Conservation (phyloP, 148 eudicot species). For the Heliamphora exappendiculata region DNA sequence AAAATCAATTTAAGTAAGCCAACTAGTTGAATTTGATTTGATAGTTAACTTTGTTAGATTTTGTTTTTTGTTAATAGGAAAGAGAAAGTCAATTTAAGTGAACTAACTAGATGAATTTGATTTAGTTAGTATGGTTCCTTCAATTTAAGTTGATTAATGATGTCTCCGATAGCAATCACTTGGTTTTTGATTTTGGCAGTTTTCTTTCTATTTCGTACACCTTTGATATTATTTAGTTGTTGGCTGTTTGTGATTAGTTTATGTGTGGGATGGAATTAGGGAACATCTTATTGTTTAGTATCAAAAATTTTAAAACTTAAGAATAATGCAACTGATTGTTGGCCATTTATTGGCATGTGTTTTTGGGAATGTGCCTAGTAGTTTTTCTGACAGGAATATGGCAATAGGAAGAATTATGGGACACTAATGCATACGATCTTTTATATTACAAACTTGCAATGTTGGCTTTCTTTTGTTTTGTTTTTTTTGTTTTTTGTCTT, state of each 20-base stretch:
- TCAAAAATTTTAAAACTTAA: background rate
- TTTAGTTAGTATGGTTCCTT: no score
- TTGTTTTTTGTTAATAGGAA: background rate
- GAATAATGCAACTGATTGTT: background rate
- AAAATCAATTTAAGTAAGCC: background rate
- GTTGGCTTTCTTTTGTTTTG: background rate
- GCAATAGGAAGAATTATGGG: background rate
- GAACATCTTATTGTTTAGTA: background rate
- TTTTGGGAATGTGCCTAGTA: background rate
- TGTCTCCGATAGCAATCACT: background rate
- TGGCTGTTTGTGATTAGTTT: background rate
- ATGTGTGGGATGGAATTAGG: background rate
- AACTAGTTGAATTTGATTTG: constrained; percentile 2
- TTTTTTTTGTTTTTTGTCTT: background rate
- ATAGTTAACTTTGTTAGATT: background rate
- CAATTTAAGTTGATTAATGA: background rate
- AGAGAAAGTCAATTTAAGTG: no score
- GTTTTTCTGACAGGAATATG: background rate
- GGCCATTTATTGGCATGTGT: background rate
- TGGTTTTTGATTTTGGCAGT: background rate
- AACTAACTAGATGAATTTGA: no score
- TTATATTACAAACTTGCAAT: background rate
- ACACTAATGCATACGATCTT: background rate
- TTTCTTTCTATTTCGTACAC: background rate
- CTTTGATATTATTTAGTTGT: background rate